A percentile compares a stretch with the other conserved stretches of the same genome.
Evolutionary conservation across 805 yeast genomes (phyloP).

Genomic region (Kazachstania taianensis): DNA sequence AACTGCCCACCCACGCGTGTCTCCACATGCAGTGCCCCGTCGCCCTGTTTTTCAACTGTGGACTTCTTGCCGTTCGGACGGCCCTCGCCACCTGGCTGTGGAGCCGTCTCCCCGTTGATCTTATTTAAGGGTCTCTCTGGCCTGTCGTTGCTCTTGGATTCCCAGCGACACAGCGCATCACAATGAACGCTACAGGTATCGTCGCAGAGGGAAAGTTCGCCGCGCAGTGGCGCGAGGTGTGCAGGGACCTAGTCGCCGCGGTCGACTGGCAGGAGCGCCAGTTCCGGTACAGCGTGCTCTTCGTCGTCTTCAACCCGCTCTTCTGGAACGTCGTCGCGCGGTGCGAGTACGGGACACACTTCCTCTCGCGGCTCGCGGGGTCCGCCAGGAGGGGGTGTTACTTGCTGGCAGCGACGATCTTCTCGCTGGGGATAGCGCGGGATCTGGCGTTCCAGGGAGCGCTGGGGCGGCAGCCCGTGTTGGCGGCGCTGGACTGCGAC

Average conservation of each 20-base stretch:
- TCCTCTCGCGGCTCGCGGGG: constrained; percentile 67
- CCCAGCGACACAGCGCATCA: too few relatives aligned
- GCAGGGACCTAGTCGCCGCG: neutral
- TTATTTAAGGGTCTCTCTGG: too few relatives aligned
- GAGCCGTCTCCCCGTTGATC: too few relatives aligned
- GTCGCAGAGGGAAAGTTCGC: too few relatives aligned
- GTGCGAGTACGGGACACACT: constrained; percentile 65
- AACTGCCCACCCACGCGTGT: too few relatives aligned
- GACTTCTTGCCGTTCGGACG: too few relatives aligned
- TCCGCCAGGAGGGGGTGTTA: constrained; percentile 75
- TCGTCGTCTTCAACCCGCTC: constrained; percentile 83
- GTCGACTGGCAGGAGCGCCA: constrained; percentile 15
- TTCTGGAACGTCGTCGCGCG: constrained; percentile 95
- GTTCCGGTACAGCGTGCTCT: constrained; percentile 40
- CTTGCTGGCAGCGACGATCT: constrained; percentile 69
- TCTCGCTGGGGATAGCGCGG: constrained; percentile 73
- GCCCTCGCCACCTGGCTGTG: too few relatives aligned
- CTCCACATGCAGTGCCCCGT: too few relatives aligned
- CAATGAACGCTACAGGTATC: too few relatives aligned
- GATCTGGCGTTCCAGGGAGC: constrained; percentile 70
- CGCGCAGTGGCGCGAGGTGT: neutral
- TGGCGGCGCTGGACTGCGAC: constrained; percentile 38
- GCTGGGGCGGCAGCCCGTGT: constrained; percentile 58
- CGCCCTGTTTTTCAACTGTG: too few relatives aligned
- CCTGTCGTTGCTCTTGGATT: too few relatives aligned